Conservation (phyloP, 140 eudicot species). For the Cichorium intybus region DNA sequence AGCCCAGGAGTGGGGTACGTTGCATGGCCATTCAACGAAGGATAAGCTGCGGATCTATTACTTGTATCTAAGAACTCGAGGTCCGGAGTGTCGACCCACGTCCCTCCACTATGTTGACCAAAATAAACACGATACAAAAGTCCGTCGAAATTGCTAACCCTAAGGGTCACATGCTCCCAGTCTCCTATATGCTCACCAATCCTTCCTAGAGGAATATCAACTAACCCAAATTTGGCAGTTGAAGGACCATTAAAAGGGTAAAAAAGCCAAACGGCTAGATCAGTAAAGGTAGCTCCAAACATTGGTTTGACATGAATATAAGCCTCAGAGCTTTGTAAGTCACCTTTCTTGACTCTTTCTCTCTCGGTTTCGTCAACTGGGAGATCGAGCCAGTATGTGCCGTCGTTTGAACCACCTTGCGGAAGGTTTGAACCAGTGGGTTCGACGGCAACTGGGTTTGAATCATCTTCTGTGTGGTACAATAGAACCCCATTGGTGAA, state of each 20-base stretch:
- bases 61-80: conserved; percentile 44
- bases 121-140: conserved; percentile 53
- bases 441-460: conserved; percentile 43
- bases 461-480: conserved; percentile 58
- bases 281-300: conserved; percentile 74
- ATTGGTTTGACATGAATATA: conserved; percentile 70
- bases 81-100: conserved; percentile 52
- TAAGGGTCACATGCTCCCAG: conserved; percentile 78
- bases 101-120: conserved; percentile 65
- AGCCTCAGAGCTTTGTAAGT: conserved; percentile 41
- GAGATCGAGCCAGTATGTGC: conserved; percentile 71
- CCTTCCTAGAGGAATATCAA: conserved; percentile 52
- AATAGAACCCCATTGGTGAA: conserved; percentile 59
- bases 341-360: conserved; percentile 59
- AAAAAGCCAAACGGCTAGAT: conserved; percentile 62
- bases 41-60: conserved; percentile 51
- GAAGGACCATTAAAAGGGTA: conserved; percentile 74
- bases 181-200: conserved; percentile 84
- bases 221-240: conserved; percentile 56
- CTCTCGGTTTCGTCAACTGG: conserved; percentile 42
- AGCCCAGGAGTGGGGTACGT: conserved; percentile 43
- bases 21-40: conserved; percentile 71
- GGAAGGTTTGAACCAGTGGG: conserved; percentile 68
- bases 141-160: conserved; percentile 71
- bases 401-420: conserved; percentile 78